These are phyloP conservation scores for Globisporangium echinulatum DNA, from an alignment of 352 stramenopile genomes.

Conservation along the genomic window DNA sequence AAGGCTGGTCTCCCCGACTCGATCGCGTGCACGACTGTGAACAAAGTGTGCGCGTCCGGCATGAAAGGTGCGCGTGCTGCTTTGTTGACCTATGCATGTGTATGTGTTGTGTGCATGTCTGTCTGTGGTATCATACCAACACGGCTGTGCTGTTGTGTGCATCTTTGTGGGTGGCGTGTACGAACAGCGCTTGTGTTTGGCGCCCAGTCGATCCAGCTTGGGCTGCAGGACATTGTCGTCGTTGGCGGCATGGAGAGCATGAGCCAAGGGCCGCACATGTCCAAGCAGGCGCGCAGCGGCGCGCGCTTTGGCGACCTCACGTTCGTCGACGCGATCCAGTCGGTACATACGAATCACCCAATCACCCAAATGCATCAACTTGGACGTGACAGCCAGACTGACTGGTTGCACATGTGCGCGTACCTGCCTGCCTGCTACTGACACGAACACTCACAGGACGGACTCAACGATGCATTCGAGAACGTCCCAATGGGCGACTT, in stretches of 20 bases:
- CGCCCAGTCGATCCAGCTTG: slow-evolving; percentile 85
- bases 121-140: background rate
- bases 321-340: slow-evolving; percentile 84
- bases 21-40: slow-evolving; percentile 95
- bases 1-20: slow-evolving; percentile 58
- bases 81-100: background rate
- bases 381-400: too few relatives aligned
- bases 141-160: background rate
- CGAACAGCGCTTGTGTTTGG: slow-evolving; percentile 65
- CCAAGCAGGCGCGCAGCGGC: slow-evolving; percentile 62
- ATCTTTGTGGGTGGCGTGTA: background rate
- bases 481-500: slow-evolving; percentile 94
- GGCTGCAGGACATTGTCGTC: slow-evolving; percentile 71
- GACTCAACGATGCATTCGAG: slow-evolving; percentile 92
- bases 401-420: too few relatives aligned
- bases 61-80: slow-evolving; percentile 69
- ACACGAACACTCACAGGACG: slow-evolving; percentile 71
- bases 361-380: too few relatives aligned
- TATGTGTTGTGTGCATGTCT: background rate
- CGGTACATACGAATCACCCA: slow-evolving; percentile 16
- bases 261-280: slow-evolving; percentile 92
- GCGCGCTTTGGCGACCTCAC: slow-evolving; percentile 80
- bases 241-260: slow-evolving; percentile 94
- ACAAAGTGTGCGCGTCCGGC: slow-evolving; percentile 96
- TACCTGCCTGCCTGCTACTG: background rate